Evolutionary conservation across 2,329 filamentous ascomycete species (phyloP), one percentile per base, ranked within the genome.

Genomic region (Orbilia quercus): DNA sequence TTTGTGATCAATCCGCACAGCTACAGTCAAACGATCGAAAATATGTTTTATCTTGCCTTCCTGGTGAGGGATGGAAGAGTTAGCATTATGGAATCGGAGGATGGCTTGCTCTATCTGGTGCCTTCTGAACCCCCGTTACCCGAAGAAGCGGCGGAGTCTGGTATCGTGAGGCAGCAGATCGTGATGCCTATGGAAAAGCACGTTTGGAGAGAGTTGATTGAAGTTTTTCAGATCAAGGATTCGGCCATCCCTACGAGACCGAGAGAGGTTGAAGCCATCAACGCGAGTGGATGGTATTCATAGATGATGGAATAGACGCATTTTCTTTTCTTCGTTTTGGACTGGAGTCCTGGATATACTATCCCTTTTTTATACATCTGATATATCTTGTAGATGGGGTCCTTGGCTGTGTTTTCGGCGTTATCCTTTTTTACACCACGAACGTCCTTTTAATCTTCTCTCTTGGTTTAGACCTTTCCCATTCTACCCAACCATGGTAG

Each of bases 41-140:
- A 99, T 78, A 84, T 99, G 77, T 99, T 99, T 81, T 98, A 98
- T 80, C 87, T 96, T 77, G 96, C 91, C 79, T 99, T 99, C 79
- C 82, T 99, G 73, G 92, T 98, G 71, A 88, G 91, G 67, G 95
- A 99, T 81, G 92, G 92, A 9, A 87, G 86, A 71, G 86, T 92
- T 4, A 87, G 87, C 34, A 84, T 99, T n/a, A 11, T 25, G 1
- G 84, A 86, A 1, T 85, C 88, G 64, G 93, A 97, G 78, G 85
- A 82, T 90, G 72, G 88, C 86, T 1, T 96, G 44, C 93, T 93
- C 14, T 45, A 34, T 2, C 55, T 80, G 84, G 79, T 65, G 77
- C 79, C 81, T 34, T 65, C 55, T 81, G 81, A 84, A 82, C 83
- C 82, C 79, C 65, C 83, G 77, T 74, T 80, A 78, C 78, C 84